phyloP scores from a whole-genome alignment of 163 green algal species.

The Scenedesmus sp. region DNA sequence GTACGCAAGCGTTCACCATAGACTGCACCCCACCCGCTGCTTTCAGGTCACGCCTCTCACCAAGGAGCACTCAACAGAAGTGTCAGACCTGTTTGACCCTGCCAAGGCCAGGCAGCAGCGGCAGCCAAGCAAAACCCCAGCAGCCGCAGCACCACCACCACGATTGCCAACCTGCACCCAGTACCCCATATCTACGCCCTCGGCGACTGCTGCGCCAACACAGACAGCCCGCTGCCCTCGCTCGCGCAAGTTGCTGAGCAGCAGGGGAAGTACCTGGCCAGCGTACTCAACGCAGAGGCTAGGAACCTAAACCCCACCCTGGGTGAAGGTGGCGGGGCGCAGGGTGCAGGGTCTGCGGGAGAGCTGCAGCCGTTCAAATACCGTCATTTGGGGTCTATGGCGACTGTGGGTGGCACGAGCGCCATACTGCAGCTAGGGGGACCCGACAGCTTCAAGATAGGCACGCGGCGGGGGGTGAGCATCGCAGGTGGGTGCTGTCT shows the following conservation, averaged over 20 bases:
- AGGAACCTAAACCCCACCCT: constrained; percentile 24
- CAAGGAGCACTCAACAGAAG: constrained; percentile 33
- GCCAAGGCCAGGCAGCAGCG: constrained; percentile 39
- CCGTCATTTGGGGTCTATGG: constrained; percentile 79
- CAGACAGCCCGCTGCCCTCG: constrained; percentile 80
- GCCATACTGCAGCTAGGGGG: constrained; percentile 69
- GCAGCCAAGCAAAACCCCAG: background rate
- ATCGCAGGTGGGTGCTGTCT: background rate
- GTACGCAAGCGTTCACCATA: too few relatives aligned
- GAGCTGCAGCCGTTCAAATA: constrained; percentile 66
- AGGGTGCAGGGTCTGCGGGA: background rate
- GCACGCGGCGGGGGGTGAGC: background rate
- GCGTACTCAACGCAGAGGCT: constrained; percentile 73
- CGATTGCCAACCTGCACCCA: background rate
- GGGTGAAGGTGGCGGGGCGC: background rate
- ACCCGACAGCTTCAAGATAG: constrained; percentile 48
- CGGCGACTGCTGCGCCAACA: constrained; percentile 89
- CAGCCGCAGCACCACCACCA: background rate
- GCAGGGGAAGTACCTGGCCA: constrained; percentile 90
- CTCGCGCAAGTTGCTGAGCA: constrained; percentile 95
- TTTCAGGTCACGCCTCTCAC: constrained; percentile 44
- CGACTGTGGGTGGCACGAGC: constrained; percentile 70
- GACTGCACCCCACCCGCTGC: background rate
- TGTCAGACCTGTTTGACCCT: constrained; percentile 39
- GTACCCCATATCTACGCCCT: constrained; percentile 79